Conservation (phyloP, 2,329 filamentous ascomycete genomes). For the Diplocarpon rosae region DNA sequence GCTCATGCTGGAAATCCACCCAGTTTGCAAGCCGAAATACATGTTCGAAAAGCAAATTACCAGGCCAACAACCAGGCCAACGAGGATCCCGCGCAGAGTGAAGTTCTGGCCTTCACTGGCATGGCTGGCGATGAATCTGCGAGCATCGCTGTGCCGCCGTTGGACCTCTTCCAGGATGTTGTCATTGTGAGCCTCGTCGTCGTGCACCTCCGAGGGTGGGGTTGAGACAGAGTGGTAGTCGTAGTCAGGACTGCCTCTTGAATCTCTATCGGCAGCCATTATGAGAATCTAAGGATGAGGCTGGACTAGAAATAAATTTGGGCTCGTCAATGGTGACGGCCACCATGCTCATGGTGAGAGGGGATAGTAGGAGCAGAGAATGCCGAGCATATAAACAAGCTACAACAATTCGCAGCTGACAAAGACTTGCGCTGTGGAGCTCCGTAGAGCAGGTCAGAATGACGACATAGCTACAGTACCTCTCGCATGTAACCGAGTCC, state of each 20-base stretch:
- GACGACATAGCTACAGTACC: no score
- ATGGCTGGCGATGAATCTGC: constrained; percentile 23
- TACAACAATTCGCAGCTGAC: no score
- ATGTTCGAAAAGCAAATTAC: constrained; percentile 95
- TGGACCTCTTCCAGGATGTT: constrained; percentile 1
- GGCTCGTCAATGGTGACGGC: background rate
- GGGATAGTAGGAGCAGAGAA: background rate
- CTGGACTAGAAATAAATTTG: background rate
- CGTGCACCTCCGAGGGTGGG: constrained; percentile 6
- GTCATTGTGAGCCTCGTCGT: constrained; percentile 2
- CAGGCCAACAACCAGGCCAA: constrained; percentile 74
- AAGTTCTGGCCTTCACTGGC: constrained; percentile 51
- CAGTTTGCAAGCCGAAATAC: constrained; percentile 92
- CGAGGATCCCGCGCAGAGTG: constrained; percentile 67
- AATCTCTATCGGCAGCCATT: constrained; percentile 22
- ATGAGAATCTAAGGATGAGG: background rate
- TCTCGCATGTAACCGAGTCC: no score
- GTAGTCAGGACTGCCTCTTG: constrained; percentile 12
- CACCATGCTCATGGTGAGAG: no score
- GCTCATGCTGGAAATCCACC: constrained; percentile 79
- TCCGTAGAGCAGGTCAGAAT: no score
- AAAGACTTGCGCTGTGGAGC: no score
- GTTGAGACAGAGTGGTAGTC: constrained; percentile 20
- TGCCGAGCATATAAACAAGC: no score
- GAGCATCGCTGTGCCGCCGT: constrained; percentile 21